These are phyloP conservation scores for Aphanomyces astaci DNA, from an alignment of 352 stramenopile species.

Conservation along the genomic window DNA sequence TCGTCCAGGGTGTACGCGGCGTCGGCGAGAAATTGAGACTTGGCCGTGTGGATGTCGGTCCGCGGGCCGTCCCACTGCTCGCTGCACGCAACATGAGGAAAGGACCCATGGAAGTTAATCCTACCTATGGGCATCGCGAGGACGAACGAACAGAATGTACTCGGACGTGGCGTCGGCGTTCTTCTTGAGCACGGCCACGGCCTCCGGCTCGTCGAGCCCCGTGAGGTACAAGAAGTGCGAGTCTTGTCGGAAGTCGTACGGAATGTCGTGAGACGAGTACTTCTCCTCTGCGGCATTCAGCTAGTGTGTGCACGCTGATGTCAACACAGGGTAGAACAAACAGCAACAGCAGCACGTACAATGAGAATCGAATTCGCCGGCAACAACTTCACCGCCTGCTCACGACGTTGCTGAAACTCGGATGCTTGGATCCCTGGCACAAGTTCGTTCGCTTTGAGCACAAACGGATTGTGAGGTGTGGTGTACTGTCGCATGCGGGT, in stretches of 20 bases:
- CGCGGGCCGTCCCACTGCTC: slow-evolving; percentile 78
- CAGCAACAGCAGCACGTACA: slow-evolving; percentile 23
- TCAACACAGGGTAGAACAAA: neutral
- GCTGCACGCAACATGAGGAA: slow-evolving; percentile 25
- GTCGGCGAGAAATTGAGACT: slow-evolving; percentile 52
- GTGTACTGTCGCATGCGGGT: neutral
- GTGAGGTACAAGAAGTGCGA: slow-evolving; percentile 82
- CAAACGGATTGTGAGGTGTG: neutral
- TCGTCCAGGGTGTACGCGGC: slow-evolving; percentile 58
- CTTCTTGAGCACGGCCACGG: slow-evolving; percentile 70
- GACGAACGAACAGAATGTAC: slow-evolving; percentile 71
- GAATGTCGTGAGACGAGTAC: slow-evolving; percentile 84
- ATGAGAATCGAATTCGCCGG: slow-evolving; percentile 68
- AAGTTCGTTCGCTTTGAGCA: neutral
- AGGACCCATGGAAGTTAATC: neutral
- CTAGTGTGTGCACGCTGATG: slow-evolving; percentile 16
- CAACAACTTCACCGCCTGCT: slow-evolving; percentile 51
- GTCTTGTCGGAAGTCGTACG: slow-evolving; percentile 82
- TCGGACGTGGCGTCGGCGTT: slow-evolving; percentile 39
- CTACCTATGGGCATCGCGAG: slow-evolving; percentile 59
- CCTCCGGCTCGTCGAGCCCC: slow-evolving; percentile 66
- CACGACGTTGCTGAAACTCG: slow-evolving; percentile 58
- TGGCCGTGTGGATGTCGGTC: slow-evolving; percentile 50
- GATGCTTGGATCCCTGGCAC: slow-evolving; percentile 23
- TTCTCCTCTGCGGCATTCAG: slow-evolving; percentile 62